Evolutionary conservation across 306 rosid species (phyloP), one percentile per base, ranked within the genome.

Genomic region (Vigna unguiculata): DNA sequence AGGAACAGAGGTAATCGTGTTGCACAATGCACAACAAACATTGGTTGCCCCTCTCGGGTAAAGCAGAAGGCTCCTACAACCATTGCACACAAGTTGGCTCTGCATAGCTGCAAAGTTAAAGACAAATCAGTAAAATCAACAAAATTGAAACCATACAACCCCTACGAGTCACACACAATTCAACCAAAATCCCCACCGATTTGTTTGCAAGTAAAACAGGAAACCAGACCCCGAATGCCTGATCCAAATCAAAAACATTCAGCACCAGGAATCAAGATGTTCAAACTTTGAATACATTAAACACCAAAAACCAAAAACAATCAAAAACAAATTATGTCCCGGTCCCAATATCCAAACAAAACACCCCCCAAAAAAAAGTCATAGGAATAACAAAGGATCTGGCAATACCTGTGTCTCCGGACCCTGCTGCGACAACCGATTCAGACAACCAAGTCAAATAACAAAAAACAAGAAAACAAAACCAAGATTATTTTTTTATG

Each of bases 1-100:
- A 75, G 97, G 96, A 80, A 95, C 97, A 3, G 97, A 74, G 79
- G 98, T 91, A 46, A 96, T 77, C 69, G 93, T 60, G 76, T 76
- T 92, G 91, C 99, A 96, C 73, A 92, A 73, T 45, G 96, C 98
- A 81, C 99, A 96, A 74, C 99, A 92, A 70, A 96, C 97, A 85
- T 92, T 92, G 52, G 98, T 78, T 51, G 99, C 96, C 80, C 98
- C 99, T 86, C 96, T 88, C 30, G 97, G 98, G 79, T 92, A 96
- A 55, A 96, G 96, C 84, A 96, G 88, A 52, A 86, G 71, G 85
- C 86, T 96, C 88, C 99, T 87, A 82, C 98, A 96, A 72, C 99
- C 98, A 72, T 75, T 88, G 84, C 99, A 96, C 82, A 92, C 93
- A 77, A 96, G 84, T 87, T 92, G 99, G 84, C 91, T 93, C 93